Conservation (phyloP, 2,329 filamentous ascomycete species). For the Microascus cirrosus region DNA sequence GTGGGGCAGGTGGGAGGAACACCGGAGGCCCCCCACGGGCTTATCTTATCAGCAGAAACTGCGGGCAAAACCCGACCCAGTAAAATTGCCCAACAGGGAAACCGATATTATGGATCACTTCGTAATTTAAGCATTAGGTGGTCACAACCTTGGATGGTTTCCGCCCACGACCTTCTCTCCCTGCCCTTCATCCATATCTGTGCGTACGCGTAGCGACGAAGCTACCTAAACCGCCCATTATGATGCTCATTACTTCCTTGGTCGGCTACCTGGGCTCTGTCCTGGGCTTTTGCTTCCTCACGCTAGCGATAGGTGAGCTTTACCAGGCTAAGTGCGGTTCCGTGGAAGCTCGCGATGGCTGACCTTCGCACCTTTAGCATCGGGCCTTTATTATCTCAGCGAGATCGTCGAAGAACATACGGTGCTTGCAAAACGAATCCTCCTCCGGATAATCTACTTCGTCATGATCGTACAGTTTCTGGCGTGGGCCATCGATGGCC, state of each 20-base stretch:
- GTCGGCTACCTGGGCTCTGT: constrained; percentile 81
- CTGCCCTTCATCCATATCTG: not conserved
- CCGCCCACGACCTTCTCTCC: no score
- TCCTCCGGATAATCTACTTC: constrained; percentile 74
- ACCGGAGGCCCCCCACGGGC: not conserved
- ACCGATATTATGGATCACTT: not conserved
- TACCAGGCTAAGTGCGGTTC: not conserved
- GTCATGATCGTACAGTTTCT: constrained; percentile 65
- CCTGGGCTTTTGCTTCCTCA: constrained; percentile 87
- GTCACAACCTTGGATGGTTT: not conserved
- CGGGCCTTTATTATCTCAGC: constrained; percentile 96
- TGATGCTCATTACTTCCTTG: constrained; percentile 91
- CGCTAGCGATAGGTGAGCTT: constrained; percentile 71
- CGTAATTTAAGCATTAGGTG: not conserved
- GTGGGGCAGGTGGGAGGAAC: constrained; percentile 1
- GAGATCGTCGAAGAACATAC: constrained; percentile 98
- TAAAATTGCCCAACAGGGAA: not conserved
- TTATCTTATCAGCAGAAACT: constrained; percentile 5
- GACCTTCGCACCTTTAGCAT: constrained; percentile 39
- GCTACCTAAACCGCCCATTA: constrained; percentile 16
- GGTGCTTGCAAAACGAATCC: constrained; percentile 77
- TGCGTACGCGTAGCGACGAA: not conserved
- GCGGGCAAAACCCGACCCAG: not conserved
- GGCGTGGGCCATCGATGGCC: constrained; percentile 72
- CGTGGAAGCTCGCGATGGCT: not conserved